phyloP scores from a whole-genome alignment of 805 yeast genomes.

The Yamadazyma takamatsuzukensis region DNA sequence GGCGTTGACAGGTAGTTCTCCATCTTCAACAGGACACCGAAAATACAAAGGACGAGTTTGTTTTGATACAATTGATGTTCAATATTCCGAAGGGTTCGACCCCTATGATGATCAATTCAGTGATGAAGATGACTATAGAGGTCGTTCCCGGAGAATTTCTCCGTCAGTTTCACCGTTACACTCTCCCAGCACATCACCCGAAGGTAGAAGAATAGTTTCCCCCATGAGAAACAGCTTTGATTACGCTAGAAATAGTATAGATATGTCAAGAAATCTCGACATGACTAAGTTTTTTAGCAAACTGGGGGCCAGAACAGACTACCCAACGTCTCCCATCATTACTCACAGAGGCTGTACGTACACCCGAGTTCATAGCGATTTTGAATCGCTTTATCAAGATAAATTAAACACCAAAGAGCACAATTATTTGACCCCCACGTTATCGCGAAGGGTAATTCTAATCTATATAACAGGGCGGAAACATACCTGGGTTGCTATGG shows the following conservation, averaged over 20 bases:
- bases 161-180: constrained; percentile 12
- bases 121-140: constrained; percentile 7
- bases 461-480: constrained; percentile 66
- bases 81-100: constrained; percentile 20
- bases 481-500: constrained; percentile 82
- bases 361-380: constrained; percentile 45
- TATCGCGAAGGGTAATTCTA: constrained; percentile 53
- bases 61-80: constrained; percentile 50
- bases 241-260: constrained; percentile 4
- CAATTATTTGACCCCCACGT: constrained; percentile 26
- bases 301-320: constrained; percentile 14
- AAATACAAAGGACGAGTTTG: constrained; percentile 40
- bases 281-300: constrained; percentile 3
- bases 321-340: constrained; percentile 40
- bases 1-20: background rate
- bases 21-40: too few species aligned
- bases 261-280: too few species aligned
- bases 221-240: constrained; percentile 16
- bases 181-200: constrained; percentile 19
- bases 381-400: constrained; percentile 43
- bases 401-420: constrained; percentile 21
- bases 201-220: constrained; percentile 11
- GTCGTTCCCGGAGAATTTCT: constrained; percentile 9
- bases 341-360: constrained; percentile 41
- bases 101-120: constrained; percentile 9